Evolutionary conservation across 108 stramenopile species (phyloP), one percentile per base, ranked within the genome.

Genomic region (Skeletonema menzelii): DNA sequence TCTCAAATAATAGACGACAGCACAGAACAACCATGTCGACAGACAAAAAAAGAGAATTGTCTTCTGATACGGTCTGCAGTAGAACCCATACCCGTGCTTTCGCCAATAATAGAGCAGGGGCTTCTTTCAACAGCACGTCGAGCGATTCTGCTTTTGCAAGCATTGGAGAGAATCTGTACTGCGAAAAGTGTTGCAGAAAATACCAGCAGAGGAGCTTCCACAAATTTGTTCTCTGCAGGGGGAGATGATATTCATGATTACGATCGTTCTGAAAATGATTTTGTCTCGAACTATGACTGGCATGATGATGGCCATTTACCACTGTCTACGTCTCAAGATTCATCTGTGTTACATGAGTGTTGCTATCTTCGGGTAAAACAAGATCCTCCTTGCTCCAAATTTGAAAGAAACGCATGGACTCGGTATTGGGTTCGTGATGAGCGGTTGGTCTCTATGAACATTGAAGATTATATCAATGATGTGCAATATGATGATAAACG

Each of bases 241-340:
- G 79, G 79, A 32, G 79, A 80, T 47, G 79, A 80, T 32, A 73
- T 80, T 53, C 66, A 59, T 19, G 79, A 80, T 59, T 80, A 80
- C 37, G 79, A 80, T 17, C 59, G 79, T 6, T 56, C 59, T 22
- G 56, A 38, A 14, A 8, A 26, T 56, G 79, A 80, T 44, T 46
- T 69, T n/a, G 10, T 63, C 13, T n/a, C 38, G 0, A 67, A 80
- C 46, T 80, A 80, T 59, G 79, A 80, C 59, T 80, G 72, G 72
- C 79, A 80, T 58, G 79, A 80, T 47, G 79, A 80, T 73, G 79
- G 79, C 0, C 63, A 65, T 44, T 60, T 80, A 28, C 79, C 79
- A 28, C 62, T 34, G 3, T 67, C 79, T 13, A 56, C 42, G 31
- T 69, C 22, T 17, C 32, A 31, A 49, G 30, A 47, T 11, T 11